Percentiles rank a stretch among this genome's conserved stretches.
These are phyloP conservation scores for Cubamyces lactineus DNA, from an alignment of 768 basidiomycete species.

Conservation along the genomic window DNA sequence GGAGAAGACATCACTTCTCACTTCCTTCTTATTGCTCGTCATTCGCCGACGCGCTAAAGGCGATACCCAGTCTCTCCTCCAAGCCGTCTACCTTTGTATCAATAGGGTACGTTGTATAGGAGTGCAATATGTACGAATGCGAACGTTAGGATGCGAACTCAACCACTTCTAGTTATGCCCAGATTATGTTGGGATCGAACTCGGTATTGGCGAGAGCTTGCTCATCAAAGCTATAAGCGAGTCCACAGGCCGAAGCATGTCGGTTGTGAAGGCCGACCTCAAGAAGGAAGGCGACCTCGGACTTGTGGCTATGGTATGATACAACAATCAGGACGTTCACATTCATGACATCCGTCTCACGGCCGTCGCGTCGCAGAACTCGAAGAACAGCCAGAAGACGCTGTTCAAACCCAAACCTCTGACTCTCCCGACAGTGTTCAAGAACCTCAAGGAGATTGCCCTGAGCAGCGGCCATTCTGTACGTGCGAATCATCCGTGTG, in stretches of 20 bases:
- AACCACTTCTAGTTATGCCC: constrained; percentile 70
- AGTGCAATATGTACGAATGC: no score
- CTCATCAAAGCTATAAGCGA: constrained; percentile 95
- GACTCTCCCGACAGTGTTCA: constrained; percentile 87
- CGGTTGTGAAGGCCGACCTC: constrained; percentile 86
- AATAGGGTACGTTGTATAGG: constrained; percentile 68
- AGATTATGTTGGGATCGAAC: constrained; percentile 92
- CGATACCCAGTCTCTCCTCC: constrained; percentile 76
- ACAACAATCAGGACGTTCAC: not conserved
- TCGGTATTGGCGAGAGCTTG: constrained; percentile 94
- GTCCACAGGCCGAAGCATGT: constrained; percentile 86
- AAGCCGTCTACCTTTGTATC: constrained; percentile 94
- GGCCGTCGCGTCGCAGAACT: constrained; percentile 59
- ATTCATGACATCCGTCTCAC: no score
- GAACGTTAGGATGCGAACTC: not conserved
- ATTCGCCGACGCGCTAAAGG: constrained; percentile 82
- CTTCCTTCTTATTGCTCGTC: constrained; percentile 86
- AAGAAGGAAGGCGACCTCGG: constrained; percentile 96
- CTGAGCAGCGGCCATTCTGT: constrained; percentile 83
- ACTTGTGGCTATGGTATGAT: constrained; percentile 87
- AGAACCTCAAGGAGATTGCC: constrained; percentile 89
- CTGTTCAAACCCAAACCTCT: constrained; percentile 93
- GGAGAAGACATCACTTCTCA: constrained; percentile 89
- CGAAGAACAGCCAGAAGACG: constrained; percentile 90
- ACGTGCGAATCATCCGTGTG: constrained; percentile 27